Conservation (phyloP, 768 basidiomycete species). For the Calocybe gangraenosa region DNA sequence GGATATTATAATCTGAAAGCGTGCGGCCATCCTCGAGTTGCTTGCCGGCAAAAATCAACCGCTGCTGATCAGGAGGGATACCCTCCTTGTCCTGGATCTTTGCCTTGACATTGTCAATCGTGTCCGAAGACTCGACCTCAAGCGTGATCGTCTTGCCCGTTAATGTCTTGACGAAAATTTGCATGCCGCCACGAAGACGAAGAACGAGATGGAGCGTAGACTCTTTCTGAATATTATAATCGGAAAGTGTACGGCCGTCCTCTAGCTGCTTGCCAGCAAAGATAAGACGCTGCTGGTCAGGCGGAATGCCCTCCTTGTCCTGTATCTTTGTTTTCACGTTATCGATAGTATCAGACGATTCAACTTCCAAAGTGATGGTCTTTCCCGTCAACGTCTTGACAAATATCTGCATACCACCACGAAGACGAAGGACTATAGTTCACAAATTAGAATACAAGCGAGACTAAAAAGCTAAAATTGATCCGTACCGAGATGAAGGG, state of each 20-base stretch:
- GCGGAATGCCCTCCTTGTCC: conserved; percentile 20
- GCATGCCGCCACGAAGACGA: conserved; percentile 52
- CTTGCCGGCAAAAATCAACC: conserved; percentile 78
- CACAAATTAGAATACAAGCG: neutral
- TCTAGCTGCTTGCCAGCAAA: conserved; percentile 21
- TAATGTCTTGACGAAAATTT: conserved; percentile 68
- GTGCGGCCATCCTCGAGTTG: conserved; percentile 78
- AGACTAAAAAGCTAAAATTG: conserved; percentile 1
- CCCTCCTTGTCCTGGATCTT: conserved; percentile 83
- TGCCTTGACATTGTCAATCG: conserved; percentile 73
- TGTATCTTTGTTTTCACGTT: conserved; percentile 20
- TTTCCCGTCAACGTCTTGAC: conserved; percentile 20
- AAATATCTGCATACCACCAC: conserved; percentile 27
- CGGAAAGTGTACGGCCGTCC: conserved; percentile 19
- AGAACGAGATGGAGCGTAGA: conserved; percentile 23
- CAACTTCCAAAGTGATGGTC: conserved; percentile 19
- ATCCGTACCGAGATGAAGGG: conserved; percentile 41
- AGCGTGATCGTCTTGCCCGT: conserved; percentile 76
- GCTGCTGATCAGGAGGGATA: conserved; percentile 75
- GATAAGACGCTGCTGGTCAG: conserved; percentile 19
- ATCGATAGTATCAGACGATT: conserved; percentile 19
- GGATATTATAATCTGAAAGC: conserved; percentile 74
- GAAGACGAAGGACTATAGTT: conserved; percentile 26
- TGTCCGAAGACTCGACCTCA: conserved; percentile 73
- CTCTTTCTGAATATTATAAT: conserved; percentile 21